Conservation (phyloP, 805 yeast genomes). For the Komagataella kurtzmanii region DNA sequence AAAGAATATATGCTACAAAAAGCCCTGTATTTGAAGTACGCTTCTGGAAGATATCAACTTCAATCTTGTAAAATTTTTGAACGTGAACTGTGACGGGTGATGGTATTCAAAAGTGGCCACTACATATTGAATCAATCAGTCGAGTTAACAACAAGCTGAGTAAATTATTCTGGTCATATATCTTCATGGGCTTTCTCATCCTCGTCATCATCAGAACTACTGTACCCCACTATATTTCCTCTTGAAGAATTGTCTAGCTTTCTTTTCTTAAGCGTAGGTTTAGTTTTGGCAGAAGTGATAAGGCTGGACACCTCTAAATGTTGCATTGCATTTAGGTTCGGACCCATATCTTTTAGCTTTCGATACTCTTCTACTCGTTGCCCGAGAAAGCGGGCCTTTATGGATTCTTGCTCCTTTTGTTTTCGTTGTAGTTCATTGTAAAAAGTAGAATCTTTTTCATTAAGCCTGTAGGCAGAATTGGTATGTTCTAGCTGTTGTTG, state of each 20-base stretch:
- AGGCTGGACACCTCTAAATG: not conserved
- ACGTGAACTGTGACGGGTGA: too few relatives aligned
- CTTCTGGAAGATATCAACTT: too few relatives aligned
- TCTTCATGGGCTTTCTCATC: not conserved
- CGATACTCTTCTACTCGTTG: constrained; percentile 1
- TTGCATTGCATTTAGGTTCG: not conserved
- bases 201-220: not conserved
- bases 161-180: too few relatives aligned
- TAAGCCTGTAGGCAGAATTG: constrained; percentile 5
- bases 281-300: not conserved
- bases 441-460: constrained; percentile 1
- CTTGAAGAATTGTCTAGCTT: not conserved
- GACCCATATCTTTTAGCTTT: not conserved
- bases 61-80: too few relatives aligned
- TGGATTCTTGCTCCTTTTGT: not conserved
- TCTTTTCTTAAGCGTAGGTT: not conserved
- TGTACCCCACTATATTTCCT: not conserved
- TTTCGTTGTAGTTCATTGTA: constrained; percentile 1
- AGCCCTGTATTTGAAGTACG: too few relatives aligned
- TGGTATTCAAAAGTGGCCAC: too few relatives aligned
- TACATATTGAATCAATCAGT: too few relatives aligned
- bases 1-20: too few relatives aligned
- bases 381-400: not conserved
- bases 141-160: too few relatives aligned
- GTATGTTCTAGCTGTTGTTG: constrained; percentile 2